These are phyloP conservation scores for Fusarium brachygibbosum DNA, from an alignment of 2,329 filamentous ascomycete genomes.

Conservation along the genomic window DNA sequence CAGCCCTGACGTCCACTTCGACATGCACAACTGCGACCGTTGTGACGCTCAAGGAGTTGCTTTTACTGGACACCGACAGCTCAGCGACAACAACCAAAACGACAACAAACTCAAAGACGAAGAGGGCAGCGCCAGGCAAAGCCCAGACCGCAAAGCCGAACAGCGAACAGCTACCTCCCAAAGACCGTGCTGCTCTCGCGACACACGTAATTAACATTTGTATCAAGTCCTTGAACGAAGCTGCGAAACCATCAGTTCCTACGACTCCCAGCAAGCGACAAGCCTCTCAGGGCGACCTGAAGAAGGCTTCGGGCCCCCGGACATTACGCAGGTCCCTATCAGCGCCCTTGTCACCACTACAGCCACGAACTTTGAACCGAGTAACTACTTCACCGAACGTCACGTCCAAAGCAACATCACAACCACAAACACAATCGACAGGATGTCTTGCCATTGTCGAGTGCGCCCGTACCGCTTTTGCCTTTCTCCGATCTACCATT, in stretches of 20 bases:
- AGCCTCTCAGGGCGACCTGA: conserved; percentile 53
- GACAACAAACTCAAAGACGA: conserved; percentile 45
- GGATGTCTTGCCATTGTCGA: conserved; percentile 72
- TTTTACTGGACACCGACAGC: conserved; percentile 54
- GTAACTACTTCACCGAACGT: conserved; percentile 66
- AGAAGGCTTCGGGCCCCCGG: conserved; percentile 56
- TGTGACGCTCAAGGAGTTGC: conserved; percentile 62
- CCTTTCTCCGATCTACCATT: conserved; percentile 71
- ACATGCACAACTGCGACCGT: conserved; percentile 67
- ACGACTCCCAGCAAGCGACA: conserved; percentile 53
- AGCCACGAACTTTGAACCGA: conserved; percentile 72
- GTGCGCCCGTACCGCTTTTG: conserved; percentile 77
- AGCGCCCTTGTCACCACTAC: conserved; percentile 71
- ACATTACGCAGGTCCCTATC: conserved; percentile 68
- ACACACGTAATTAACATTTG: conserved; percentile 80
- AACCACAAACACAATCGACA: conserved; percentile 53
- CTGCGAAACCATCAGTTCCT: conserved; percentile 64
- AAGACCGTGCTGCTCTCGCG: conserved; percentile 75
- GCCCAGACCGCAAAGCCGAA: conserved; percentile 30
- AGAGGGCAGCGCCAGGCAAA: conserved; percentile 32
- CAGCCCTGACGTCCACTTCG: conserved; percentile 64
- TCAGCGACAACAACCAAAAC: conserved; percentile 49
- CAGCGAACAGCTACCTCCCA: conserved; percentile 51
- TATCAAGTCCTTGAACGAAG: conserved; percentile 77
- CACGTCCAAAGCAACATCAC: conserved; percentile 52